Evolutionary conservation across 257 asterid genomes (phyloP).

Genomic region (Avicennia marina): DNA sequence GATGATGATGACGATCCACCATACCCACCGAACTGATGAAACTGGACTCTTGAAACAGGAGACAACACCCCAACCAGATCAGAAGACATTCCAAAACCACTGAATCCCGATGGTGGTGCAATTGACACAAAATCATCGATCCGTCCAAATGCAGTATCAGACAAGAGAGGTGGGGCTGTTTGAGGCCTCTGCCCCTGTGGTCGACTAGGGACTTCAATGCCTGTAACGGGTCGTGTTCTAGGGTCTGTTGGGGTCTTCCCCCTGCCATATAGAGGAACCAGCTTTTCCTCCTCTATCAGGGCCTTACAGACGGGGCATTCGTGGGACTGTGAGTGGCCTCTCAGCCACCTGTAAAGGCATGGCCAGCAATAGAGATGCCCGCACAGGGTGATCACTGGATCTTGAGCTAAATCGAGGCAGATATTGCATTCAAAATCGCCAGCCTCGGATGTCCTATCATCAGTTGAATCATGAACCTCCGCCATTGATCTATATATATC

Average conservation of each 20-base stretch:
- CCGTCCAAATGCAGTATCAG: slow-evolving; percentile 30
- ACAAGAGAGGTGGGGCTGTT: slow-evolving; percentile 29
- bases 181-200: slow-evolving; percentile 69
- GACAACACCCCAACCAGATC: slow-evolving; percentile 55
- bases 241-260: slow-evolving; percentile 61
- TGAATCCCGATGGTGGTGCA: slow-evolving; percentile 44
- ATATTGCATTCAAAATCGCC: slow-evolving; percentile 54
- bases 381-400: slow-evolving; percentile 46
- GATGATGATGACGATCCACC: slow-evolving; percentile 28
- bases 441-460: slow-evolving; percentile 27
- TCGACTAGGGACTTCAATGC: slow-evolving; percentile 57
- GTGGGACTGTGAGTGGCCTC: slow-evolving; percentile 36
- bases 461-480: slow-evolving; percentile 30
- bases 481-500: too few relatives aligned
- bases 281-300: slow-evolving; percentile 50
- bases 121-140: slow-evolving; percentile 59
- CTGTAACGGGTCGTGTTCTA: slow-evolving; percentile 57
- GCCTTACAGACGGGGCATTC: slow-evolving; percentile 64
- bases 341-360: slow-evolving; percentile 49
- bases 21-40: slow-evolving; percentile 29
- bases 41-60: slow-evolving; percentile 43
- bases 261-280: slow-evolving; percentile 66
- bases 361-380: slow-evolving; percentile 64
- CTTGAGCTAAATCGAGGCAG: slow-evolving; percentile 53
- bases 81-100: slow-evolving; percentile 45